Evolutionary conservation across 768 basidiomycete genomes (phyloP), one percentile per base, ranked within the genome.

Genomic region (Steccherinum ochraceum): DNA sequence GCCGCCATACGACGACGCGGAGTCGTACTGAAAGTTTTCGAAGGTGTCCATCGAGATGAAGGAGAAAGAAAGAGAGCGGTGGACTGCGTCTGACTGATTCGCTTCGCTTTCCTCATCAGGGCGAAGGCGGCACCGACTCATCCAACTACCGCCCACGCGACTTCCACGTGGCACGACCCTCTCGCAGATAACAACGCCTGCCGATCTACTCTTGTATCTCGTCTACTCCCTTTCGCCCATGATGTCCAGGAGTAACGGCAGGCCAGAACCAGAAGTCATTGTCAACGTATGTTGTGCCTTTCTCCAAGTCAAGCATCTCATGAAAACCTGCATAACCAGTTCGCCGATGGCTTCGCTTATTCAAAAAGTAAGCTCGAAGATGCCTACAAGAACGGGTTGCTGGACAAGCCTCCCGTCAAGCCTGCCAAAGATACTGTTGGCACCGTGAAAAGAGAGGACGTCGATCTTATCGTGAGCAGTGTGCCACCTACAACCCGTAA

Each of bases 21-120:
- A 84, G 58, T 90, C 87, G 59, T 86, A 89, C 65, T 89, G 87
- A 59, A 88, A 89, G 61, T 89, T 89, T 66, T 89, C 87, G 60
- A 89, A 89, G 11, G 83, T 78, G 64, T 89, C 87, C 87, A 89
- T 88, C 57, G 45, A 35, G 26, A 25, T 24, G 23, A 45, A 25
- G 30, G 48, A 46, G 42, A 40, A 42, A 35, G 44, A 49, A 46
- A 26, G 30, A 50, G 48, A 24, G n/a, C n/a, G n/a, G n/a, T n/a
- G 24, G 13, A 41, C 18, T 26, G 26, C n/a, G 44, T 48, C 50
- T 51, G 53, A 55, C 53, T 55, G 49, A 55, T 35, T 35, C 30
- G 30, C 30, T 35, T 7, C 16, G 7, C 7, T 35, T 35, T 35
- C 30, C 30, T 35, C 30, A 35, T 35, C 30, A 16, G 30, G 30